phyloP scores from a whole-genome alignment of 2,329 filamentous ascomycete genomes.

The Xylaria sp. region DNA sequence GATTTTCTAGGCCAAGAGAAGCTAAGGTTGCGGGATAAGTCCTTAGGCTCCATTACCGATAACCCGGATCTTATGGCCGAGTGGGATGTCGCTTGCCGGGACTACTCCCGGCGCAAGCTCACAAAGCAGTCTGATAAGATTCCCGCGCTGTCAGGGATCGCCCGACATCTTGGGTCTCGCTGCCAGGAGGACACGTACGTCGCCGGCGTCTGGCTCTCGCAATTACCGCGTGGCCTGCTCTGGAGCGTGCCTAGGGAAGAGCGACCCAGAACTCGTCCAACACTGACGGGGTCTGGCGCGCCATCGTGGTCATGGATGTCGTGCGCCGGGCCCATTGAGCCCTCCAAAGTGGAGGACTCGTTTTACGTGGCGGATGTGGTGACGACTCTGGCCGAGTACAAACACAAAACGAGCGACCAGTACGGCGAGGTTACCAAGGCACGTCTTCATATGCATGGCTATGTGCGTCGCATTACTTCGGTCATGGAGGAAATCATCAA shows the following conservation, averaged over 20 bases:
- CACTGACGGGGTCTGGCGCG: no score
- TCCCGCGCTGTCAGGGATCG: constrained; percentile 21
- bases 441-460: no score
- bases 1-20: neutral
- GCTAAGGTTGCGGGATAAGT: no score
- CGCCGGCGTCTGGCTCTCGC: constrained; percentile 19
- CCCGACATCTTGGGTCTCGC: constrained; percentile 19
- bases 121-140: constrained; percentile 17
- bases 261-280: no score
- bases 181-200: constrained; percentile 20
- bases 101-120: constrained; percentile 9
- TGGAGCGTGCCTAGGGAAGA: neutral
- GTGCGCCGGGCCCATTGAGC: constrained; percentile 1
- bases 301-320: neutral
- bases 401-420: constrained; percentile 13
- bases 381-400: constrained; percentile 12
- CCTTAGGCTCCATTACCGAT: constrained; percentile 7
- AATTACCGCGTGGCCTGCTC: constrained; percentile 13
- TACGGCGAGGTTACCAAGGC: no score
- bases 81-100: no score
- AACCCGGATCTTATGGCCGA: constrained; percentile 3
- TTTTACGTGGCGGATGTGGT: constrained; percentile 16
- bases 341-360: constrained; percentile 9
- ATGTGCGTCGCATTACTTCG: no score
- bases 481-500: no score